These are phyloP conservation scores for Penicillium herquei DNA, from an alignment of 495 filamentous ascomycete species.

Conservation along the genomic window DNA sequence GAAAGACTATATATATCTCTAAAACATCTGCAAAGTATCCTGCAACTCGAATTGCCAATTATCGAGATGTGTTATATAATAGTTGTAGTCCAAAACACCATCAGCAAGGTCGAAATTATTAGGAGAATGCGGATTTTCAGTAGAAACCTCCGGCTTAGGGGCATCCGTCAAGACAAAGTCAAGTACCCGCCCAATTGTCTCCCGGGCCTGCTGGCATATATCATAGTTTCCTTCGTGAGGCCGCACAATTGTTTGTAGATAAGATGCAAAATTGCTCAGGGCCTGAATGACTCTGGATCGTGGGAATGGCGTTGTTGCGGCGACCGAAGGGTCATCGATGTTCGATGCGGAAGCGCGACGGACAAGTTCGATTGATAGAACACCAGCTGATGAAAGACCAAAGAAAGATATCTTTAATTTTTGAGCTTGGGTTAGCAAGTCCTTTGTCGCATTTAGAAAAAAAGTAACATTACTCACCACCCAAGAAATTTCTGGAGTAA, in stretches of 20 bases:
- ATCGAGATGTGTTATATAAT: slow-evolving; percentile 8
- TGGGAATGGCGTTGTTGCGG: slow-evolving; percentile 2
- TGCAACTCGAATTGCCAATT: slow-evolving; percentile 10
- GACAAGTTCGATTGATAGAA: slow-evolving; percentile 19
- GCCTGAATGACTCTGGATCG: slow-evolving; percentile 19
- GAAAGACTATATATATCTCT: not conserved
- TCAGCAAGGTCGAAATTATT: not conserved
- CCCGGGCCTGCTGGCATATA: slow-evolving; percentile 17
- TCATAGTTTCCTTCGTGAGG: slow-evolving; percentile 17
- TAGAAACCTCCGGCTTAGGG: not conserved
- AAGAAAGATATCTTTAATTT: slow-evolving; percentile 11
- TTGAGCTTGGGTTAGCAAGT: not conserved
- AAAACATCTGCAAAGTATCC: slow-evolving; percentile 5
- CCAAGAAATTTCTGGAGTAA: slow-evolving; percentile 2
- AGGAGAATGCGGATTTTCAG: not conserved
- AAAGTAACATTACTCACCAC: not conserved
- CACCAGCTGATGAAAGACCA: slow-evolving; percentile 16
- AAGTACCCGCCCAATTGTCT: slow-evolving; percentile 9
- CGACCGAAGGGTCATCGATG: not conserved
- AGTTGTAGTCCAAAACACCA: slow-evolving; percentile 5
- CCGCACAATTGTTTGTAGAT: slow-evolving; percentile 12
- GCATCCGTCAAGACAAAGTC: slow-evolving; percentile 2
- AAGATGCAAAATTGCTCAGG: slow-evolving; percentile 13
- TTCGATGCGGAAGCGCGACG: not conserved
- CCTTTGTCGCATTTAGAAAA: no score